Evolutionary conservation across 2,329 filamentous ascomycete genomes (phyloP).

Genomic region (Xylariaceae sp.): DNA sequence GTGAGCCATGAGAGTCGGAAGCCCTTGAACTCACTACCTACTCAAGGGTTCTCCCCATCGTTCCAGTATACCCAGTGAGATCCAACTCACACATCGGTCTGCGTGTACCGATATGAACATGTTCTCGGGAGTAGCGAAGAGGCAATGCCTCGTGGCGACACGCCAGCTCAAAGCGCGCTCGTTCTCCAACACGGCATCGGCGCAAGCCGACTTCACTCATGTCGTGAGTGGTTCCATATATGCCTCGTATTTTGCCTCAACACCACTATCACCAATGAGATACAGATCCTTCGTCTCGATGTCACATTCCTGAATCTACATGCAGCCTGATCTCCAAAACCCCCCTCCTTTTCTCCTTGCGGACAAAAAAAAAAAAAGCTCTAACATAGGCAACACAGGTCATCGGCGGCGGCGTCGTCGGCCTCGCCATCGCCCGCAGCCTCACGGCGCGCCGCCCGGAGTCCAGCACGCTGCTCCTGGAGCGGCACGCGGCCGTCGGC

Average conservation of each 20-base stretch:
- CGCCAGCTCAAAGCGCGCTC: slow-evolving; percentile 6
- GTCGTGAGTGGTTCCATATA: slow-evolving; percentile 23
- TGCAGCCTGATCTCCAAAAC: neutral
- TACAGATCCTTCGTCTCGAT: neutral
- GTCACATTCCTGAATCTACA: neutral
- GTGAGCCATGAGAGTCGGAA: too few relatives aligned
- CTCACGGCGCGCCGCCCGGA: slow-evolving; percentile 55
- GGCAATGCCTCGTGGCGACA: slow-evolving; percentile 2
- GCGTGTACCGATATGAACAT: slow-evolving; percentile 6
- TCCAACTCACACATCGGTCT: neutral
- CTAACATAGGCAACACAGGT: too few relatives aligned
- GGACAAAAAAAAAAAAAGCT: neutral
- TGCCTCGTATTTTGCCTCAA: neutral
- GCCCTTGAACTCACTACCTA: too few relatives aligned
- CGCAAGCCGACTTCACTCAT: slow-evolving; percentile 30
- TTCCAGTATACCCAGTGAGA: too few relatives aligned
- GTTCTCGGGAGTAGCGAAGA: slow-evolving; percentile 5
- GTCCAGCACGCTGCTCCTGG: slow-evolving; percentile 70
- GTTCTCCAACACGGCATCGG: slow-evolving; percentile 26
- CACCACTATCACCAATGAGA: neutral
- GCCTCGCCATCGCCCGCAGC: slow-evolving; percentile 72
- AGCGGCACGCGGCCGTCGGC: slow-evolving; percentile 70
- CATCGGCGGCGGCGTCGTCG: slow-evolving; percentile 64
- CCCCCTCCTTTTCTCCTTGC: neutral
- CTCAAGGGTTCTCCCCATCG: too few relatives aligned